Evolutionary conservation across 345 rosid species (phyloP).

Genomic region (Angophora floribunda): DNA sequence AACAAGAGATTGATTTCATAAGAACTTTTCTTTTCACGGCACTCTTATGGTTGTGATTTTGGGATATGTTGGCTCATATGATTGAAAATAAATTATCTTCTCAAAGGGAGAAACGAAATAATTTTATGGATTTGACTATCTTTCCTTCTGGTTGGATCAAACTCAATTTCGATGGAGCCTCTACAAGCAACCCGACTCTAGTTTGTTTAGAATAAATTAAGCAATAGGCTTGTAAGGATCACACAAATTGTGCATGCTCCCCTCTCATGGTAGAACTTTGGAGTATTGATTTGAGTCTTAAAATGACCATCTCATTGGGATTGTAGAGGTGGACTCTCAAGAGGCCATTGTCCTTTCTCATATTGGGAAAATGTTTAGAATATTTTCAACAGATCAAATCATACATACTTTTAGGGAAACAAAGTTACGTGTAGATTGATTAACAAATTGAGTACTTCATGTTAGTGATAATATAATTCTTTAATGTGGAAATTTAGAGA

Average conservation of each 20-base stretch:
- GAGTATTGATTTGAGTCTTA: neutral
- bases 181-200: neutral
- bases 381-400: neutral
- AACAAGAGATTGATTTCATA: neutral
- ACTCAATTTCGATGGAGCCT: accelerated
- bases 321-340: neutral
- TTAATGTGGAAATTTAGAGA: too few species aligned
- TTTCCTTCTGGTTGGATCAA: neutral
- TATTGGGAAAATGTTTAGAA: neutral
- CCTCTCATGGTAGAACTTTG: neutral
- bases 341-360: too few species aligned
- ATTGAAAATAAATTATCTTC: neutral
- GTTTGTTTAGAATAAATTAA: neutral
- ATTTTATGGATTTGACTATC: neutral
- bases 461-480: too few species aligned
- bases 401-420: neutral
- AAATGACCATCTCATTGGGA: neutral
- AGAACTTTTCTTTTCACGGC: accelerated
- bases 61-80: neutral
- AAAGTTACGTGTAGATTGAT: neutral
- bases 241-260: neutral
- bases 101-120: neutral
- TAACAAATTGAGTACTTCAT: neutral
- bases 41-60: neutral
- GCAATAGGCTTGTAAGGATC: neutral